Base-by-base conservation (phyloP, 2,329 filamentous ascomycete species). In the Ceratocystis papillata region DNA sequence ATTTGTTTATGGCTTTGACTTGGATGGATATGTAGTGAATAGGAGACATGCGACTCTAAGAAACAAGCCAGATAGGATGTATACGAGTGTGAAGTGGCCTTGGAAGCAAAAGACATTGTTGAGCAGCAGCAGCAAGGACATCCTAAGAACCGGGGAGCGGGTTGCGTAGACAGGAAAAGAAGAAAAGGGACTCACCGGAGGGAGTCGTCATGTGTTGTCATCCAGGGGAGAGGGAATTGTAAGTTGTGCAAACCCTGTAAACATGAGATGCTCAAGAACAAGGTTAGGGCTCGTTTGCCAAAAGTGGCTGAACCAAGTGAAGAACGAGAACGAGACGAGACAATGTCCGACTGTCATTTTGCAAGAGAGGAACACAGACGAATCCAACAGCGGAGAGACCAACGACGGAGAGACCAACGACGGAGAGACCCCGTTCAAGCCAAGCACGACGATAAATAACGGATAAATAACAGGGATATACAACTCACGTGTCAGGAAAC, bases 11-110 rank as follows among this genome's bases (percentile, higher is more conserved):
- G 17, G 1, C 6, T 3, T 22, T 53, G 48, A 53, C 25, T 25
- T 25, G 48, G n/a, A n/a, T 20, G 17, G 15, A 5, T 12, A 28
- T 53, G 22, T 25, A 53, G 48, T 53, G 20, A 25, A 28, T 6
- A 53, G 48, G 48, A 53, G 48, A 53, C 22, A 50, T 50, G 48
- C 48, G 12, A 50, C 48, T 22, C 48, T 25, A 50, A 50, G 48
- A 50, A 22, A 22, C 48, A 22, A 10, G 5, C 7, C 17, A 22
- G 48, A 20, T 41, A 12, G 37, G 12, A 41, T 5, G 37, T 15
- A 12, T 41, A 41, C 37, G 37, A 41, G 12, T 5, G 37, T 12
- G 3, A 15, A 41, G 37, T 15, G 37, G 37, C 37, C 12, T 12
- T 41, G 37, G 10, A 12, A 15, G 3, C 10, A 12, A 41, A 41